Evolutionary conservation across 2,329 filamentous ascomycete genomes (phyloP), one percentile per base, ranked within the genome.

Genomic region (Arthrobotrys conoides): DNA sequence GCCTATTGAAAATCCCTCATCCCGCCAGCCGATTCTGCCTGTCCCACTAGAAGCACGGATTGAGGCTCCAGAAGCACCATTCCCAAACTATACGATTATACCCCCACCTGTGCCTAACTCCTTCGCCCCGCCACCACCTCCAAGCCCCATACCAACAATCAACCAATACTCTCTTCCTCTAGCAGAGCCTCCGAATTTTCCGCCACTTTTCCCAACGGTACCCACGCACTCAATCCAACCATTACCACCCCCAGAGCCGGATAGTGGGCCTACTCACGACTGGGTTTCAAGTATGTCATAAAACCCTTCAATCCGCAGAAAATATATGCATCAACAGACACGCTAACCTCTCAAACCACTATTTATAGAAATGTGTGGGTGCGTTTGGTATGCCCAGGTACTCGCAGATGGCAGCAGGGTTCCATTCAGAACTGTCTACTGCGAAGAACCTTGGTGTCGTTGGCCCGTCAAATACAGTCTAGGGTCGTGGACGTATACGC

Each of bases 381-480:
- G 68, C 33, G 22, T 65, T 8, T 71, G 38, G 68, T 27, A 55
- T 9, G 51, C 49, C 27, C 49, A 41, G 5, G 5, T 46, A 20
- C 65, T 57, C 3, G 20, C 33, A 5, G 49, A 68, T 8, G 65
- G 65, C 12, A 46, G 20, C 18, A 36, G 48, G 16, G 38, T 46
- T 30, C 49, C 49, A 1, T 33, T 55, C 8, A 41, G 65, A 55
- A 24, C 20, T 12, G 20, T 20, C 30, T 68, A 48, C 12, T 68
- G 65, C 6, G 27, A 67, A 8, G 44, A 53, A 20, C 46, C 44
- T 9, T 67, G 44, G 64, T 67, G 64, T 27, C 64, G 64, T 51
- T 69, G 38, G 51, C 51, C 66, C 5, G 38, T 59, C 18, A 33
- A 36, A 8, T 33, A 38, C 8, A 65, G 38, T 20, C 49, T 33